These are phyloP conservation scores for Tetracladium marchalianum DNA, from an alignment of 495 filamentous ascomycete genomes.

Conservation along the genomic window DNA sequence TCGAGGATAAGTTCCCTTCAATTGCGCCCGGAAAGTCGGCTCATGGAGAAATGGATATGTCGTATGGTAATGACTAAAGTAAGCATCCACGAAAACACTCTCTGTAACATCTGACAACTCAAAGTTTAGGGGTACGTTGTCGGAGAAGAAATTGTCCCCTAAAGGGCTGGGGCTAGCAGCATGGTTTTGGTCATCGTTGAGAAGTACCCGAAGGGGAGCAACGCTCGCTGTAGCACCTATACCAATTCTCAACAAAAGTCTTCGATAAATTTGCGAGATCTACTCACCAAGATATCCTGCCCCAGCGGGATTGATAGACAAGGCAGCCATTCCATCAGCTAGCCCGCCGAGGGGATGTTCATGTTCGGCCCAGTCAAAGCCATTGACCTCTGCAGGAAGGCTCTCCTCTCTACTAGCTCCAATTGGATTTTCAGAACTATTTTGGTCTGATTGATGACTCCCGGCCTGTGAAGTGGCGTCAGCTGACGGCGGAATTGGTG, in stretches of 20 bases:
- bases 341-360: slow-evolving; percentile 15
- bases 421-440: slow-evolving; percentile 8
- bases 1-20: slow-evolving; percentile 37
- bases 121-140: no score
- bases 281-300: slow-evolving; percentile 38
- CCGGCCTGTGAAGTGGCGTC: slow-evolving; percentile 31
- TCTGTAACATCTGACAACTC: no score
- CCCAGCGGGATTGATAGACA: slow-evolving; percentile 39
- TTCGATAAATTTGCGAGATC: no score
- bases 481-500: slow-evolving; percentile 22
- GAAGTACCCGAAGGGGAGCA: slow-evolving; percentile 32
- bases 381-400: slow-evolving; percentile 38
- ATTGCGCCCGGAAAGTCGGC: slow-evolving; percentile 43
- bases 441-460: slow-evolving; percentile 28
- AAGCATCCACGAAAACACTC: slow-evolving; percentile 38
- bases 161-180: no score
- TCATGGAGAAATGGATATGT: slow-evolving; percentile 48
- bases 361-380: slow-evolving; percentile 43
- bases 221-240: slow-evolving; percentile 37
- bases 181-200: slow-evolving; percentile 20
- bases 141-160: slow-evolving; percentile 8
- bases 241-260: background rate
- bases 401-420: slow-evolving; percentile 32
- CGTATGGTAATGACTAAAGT: slow-evolving; percentile 41
- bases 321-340: slow-evolving; percentile 43